A percentile compares a stretch with the other conserved stretches of the same genome.
These are phyloP conservation scores for Xylariaceae sp. DNA, from an alignment of 2,329 filamentous ascomycete genomes.

Conservation along the genomic window DNA sequence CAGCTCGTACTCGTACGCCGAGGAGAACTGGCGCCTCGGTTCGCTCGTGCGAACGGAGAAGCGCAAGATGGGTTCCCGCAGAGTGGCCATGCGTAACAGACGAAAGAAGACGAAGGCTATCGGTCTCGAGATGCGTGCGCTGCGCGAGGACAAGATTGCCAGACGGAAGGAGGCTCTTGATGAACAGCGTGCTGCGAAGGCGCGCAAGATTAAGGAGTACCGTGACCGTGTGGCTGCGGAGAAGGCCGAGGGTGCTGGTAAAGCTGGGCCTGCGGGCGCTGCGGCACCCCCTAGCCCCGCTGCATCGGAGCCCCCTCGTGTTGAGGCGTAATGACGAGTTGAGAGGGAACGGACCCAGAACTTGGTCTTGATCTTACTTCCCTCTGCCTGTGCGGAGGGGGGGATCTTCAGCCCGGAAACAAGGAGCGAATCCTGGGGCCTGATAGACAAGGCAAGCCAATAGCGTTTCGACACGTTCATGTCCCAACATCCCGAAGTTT, in stretches of 20 bases:
- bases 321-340: conserved; percentile 1
- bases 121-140: conserved; percentile 28
- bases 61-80: conserved; percentile 38
- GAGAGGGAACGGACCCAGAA: not conserved
- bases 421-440: not conserved
- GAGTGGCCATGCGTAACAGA: conserved; percentile 46
- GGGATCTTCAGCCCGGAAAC: not conserved
- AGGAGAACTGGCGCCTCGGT: conserved; percentile 56
- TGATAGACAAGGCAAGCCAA: not conserved
- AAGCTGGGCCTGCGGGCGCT: not conserved
- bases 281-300: not conserved
- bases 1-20: conserved; percentile 49
- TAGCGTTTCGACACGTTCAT: not conserved
- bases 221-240: conserved; percentile 12
- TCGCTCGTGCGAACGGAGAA: conserved; percentile 47
- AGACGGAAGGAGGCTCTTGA: conserved; percentile 31
- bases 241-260: conserved; percentile 5
- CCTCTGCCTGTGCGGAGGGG: not conserved
- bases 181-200: conserved; percentile 21
- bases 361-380: not conserved
- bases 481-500: not conserved
- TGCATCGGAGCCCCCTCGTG: conserved; percentile 1
- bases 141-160: conserved; percentile 31
- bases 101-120: conserved; percentile 36
- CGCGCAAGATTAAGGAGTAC: conserved; percentile 25